Percentiles rank a stretch among this genome's conserved stretches.
Evolutionary conservation across 495 filamentous ascomycete genomes (phyloP).

Genomic region (Penicillium macrosclerotiorum): DNA sequence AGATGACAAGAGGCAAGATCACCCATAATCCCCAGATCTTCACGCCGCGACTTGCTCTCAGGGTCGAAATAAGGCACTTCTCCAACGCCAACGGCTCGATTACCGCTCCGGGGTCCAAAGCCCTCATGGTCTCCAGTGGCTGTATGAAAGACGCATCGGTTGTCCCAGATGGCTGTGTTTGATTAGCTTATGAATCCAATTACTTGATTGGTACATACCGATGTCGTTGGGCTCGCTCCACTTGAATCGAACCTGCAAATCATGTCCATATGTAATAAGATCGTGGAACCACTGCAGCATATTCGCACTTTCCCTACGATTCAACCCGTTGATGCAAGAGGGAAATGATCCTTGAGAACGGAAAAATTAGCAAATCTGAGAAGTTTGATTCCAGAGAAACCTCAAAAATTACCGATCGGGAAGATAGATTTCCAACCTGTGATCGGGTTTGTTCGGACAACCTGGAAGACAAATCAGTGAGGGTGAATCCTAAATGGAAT

Average conservation of each 20-base stretch:
- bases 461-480: background rate
- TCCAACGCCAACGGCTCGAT: slow-evolving; percentile 61
- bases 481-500: background rate
- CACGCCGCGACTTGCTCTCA: slow-evolving; percentile 39
- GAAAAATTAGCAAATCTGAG: background rate
- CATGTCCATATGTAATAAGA: slow-evolving; percentile 66
- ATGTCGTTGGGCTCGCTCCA: slow-evolving; percentile 57
- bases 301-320: slow-evolving; percentile 47
- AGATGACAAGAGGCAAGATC: slow-evolving; percentile 19
- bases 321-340: slow-evolving; percentile 14
- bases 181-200: background rate
- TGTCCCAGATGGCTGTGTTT: slow-evolving; percentile 70
- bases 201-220: slow-evolving; percentile 14
- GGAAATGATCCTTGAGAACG: slow-evolving; percentile 20
- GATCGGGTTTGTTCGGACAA: slow-evolving; percentile 71
- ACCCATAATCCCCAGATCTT: slow-evolving; percentile 28
- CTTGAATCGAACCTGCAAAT: slow-evolving; percentile 65
- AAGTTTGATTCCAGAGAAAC: background rate
- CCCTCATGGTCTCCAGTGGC: slow-evolving; percentile 66
- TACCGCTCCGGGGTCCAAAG: slow-evolving; percentile 56
- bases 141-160: slow-evolving; percentile 65
- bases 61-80: slow-evolving; percentile 64
- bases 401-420: slow-evolving; percentile 38
- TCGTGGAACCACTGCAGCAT: slow-evolving; percentile 58
- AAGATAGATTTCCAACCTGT: slow-evolving; percentile 81